These are phyloP conservation scores for Xylona heveae DNA, from an alignment of 495 filamentous ascomycete genomes.

Conservation along the genomic window DNA sequence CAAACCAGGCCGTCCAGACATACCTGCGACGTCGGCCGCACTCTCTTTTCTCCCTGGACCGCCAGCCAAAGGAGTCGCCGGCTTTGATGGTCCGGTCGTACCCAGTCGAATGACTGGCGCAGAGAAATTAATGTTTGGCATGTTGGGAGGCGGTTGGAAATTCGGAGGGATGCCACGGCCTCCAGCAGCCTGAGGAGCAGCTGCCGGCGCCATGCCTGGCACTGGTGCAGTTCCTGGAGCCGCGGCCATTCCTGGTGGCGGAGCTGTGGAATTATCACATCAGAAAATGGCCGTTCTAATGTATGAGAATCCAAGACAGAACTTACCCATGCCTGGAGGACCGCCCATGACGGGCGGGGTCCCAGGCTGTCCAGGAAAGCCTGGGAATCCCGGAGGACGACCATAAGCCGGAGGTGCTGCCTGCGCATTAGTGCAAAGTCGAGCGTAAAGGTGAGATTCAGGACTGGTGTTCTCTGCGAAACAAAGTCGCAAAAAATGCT, in stretches of 20 bases:
- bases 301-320: not conserved
- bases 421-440: too few relatives aligned
- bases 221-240: slow-evolving; percentile 49
- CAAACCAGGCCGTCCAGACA: slow-evolving; percentile 36
- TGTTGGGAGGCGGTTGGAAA: slow-evolving; percentile 79
- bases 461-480: slow-evolving; percentile 3
- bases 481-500: too few relatives aligned
- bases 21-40: slow-evolving; percentile 21
- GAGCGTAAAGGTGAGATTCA: too few relatives aligned
- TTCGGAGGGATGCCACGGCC: slow-evolving; percentile 59
- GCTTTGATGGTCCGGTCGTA: slow-evolving; percentile 41
- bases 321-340: slow-evolving; percentile 74
- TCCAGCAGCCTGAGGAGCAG: slow-evolving; percentile 44
- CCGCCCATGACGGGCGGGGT: slow-evolving; percentile 41
- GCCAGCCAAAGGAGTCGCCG: slow-evolving; percentile 28
- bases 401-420: too few relatives aligned
- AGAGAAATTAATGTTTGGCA: slow-evolving; percentile 96
- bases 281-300: not conserved
- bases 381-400: slow-evolving; percentile 46
- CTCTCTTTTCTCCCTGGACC: slow-evolving; percentile 16
- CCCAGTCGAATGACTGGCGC: slow-evolving; percentile 92
- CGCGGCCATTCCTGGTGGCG: slow-evolving; percentile 49
- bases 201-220: slow-evolving; percentile 50
- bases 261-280: slow-evolving; percentile 16
- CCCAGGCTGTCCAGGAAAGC: slow-evolving; percentile 41